Percentiles rank a stretch among this genome's conserved stretches.
These are phyloP conservation scores for Tetrahymena elliotti DNA, from an alignment of 73 alveolate genomes.

Conservation along the genomic window DNA sequence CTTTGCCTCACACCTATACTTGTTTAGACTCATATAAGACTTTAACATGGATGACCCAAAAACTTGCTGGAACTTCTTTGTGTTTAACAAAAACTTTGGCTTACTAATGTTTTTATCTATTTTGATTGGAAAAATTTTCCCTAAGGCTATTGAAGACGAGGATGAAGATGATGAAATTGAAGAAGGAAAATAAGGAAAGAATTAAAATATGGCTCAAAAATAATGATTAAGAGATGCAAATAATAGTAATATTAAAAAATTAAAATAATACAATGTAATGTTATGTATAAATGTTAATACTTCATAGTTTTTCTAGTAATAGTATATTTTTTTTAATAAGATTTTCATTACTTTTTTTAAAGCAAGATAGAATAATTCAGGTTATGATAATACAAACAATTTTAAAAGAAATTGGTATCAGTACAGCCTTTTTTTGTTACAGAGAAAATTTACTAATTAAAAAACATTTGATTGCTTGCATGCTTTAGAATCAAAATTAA, in stretches of 20 bases:
- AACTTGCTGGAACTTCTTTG: background rate
- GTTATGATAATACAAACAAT: background rate
- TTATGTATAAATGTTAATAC: background rate
- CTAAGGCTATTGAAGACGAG: background rate
- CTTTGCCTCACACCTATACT: background rate
- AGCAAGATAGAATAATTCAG: no score
- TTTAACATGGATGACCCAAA: background rate
- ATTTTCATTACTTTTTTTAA: background rate
- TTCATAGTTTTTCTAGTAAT: background rate
- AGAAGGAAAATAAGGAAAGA: background rate
- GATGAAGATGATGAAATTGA: background rate
- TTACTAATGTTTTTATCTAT: background rate
- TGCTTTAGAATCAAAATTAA: background rate
- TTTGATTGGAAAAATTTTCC: background rate
- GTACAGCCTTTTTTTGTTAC: background rate
- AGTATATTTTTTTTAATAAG: background rate
- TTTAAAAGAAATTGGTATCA: background rate
- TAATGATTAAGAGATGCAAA: background rate
- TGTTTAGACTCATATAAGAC: background rate
- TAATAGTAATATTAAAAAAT: background rate
- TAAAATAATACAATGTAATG: no score
- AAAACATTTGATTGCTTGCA: background rate
- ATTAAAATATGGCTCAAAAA: background rate
- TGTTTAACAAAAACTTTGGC: background rate
- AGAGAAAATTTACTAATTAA: background rate